Conservation (phyloP, 148 eudicot genomes). For the Amaranthus cruentus region DNA sequence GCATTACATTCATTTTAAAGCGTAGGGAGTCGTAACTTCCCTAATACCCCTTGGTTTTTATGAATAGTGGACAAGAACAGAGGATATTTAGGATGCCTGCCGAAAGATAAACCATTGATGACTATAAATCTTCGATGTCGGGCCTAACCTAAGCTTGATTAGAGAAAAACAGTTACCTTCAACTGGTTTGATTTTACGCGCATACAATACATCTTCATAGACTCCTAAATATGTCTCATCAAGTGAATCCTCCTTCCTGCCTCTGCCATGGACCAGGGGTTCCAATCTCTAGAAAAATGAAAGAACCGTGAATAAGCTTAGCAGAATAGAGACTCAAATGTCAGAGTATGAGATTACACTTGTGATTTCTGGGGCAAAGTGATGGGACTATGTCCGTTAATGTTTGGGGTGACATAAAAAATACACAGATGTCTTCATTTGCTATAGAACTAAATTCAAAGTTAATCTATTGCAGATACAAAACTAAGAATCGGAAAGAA, state of each 20-base stretch:
- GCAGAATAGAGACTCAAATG: neutral
- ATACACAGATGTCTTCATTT: neutral
- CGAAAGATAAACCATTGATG: neutral
- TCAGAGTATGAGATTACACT: neutral
- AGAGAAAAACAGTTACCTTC: conserved; percentile 44
- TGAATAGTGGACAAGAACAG: neutral
- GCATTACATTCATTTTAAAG: too few species aligned
- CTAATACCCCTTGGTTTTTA: neutral
- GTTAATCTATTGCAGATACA: neutral
- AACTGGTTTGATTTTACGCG: conserved; percentile 77
- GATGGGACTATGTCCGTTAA: neutral
- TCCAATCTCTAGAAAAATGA: conserved; percentile 48
- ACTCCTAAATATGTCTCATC: conserved; percentile 91
- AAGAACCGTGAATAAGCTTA: neutral
- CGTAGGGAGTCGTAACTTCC: too few species aligned
- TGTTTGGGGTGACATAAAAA: neutral
- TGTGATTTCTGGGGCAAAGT: neutral
- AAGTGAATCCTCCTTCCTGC: conserved; percentile 65
- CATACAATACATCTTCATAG: conserved; percentile 70
- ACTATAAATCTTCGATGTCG: neutral
- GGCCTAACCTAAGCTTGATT: neutral
- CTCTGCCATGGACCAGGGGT: conserved; percentile 82
- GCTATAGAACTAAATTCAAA: neutral
- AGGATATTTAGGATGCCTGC: too few species aligned
- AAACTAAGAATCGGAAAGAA: neutral